Evolutionary conservation across 202 grass and related monocot species (phyloP).

Genomic region (Zoysia matrella): DNA sequence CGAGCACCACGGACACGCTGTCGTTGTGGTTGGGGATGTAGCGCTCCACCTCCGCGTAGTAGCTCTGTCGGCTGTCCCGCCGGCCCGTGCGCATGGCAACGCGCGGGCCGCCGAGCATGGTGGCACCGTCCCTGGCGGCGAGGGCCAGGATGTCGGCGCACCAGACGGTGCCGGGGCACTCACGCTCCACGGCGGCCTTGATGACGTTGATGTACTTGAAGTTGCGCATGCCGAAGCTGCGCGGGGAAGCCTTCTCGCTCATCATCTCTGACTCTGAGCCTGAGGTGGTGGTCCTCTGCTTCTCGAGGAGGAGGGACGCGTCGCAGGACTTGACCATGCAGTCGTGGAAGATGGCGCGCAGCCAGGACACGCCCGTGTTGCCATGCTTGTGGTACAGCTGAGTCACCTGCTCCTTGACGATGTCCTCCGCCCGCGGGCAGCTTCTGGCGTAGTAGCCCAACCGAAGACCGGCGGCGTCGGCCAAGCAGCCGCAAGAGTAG

Average conservation of each 20-base stretch:
- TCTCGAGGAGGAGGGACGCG: slow-evolving; percentile 44
- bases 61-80: too few species aligned
- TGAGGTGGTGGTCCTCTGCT: too few species aligned
- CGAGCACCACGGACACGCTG: slow-evolving; percentile 45
- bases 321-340: too few species aligned
- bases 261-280: not conserved
- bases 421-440: slow-evolving; percentile 55
- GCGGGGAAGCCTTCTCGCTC: slow-evolving; percentile 52
- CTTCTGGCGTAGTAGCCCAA: slow-evolving; percentile 53
- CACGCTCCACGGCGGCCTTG: slow-evolving; percentile 48
- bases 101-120: too few species aligned
- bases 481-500: not conserved
- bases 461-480: not conserved
- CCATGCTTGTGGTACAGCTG: slow-evolving; percentile 64
- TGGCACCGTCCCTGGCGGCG: slow-evolving; percentile 41
- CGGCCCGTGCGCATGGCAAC: too few species aligned
- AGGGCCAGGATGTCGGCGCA: slow-evolving; percentile 52
- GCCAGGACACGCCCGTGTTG: slow-evolving; percentile 70
- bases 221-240: slow-evolving; percentile 76
- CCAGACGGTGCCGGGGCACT: slow-evolving; percentile 58
- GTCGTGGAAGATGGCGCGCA: slow-evolving; percentile 47
- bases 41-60: too few species aligned
- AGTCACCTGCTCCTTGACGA: slow-evolving; percentile 49
- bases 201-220: slow-evolving; percentile 68
- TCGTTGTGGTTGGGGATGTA: slow-evolving; percentile 44